phyloP scores from a whole-genome alignment of 129 eudicot genomes.

The Centrapalus pauciflorus region DNA sequence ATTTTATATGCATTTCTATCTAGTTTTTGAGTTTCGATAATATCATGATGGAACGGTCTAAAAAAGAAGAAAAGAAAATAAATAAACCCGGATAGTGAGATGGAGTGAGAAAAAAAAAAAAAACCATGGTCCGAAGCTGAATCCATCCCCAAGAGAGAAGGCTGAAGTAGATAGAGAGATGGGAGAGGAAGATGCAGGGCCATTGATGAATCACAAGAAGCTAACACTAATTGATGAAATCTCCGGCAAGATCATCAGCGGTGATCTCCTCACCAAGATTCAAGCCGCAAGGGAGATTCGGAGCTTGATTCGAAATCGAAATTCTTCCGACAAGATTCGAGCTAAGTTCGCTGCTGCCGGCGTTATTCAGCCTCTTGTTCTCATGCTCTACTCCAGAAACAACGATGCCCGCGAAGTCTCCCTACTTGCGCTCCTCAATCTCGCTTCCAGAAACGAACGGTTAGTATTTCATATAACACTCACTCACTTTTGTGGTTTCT shows the following conservation, averaged over 20 bases:
- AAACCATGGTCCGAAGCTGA: constrained; percentile 13
- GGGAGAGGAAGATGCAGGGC: constrained; percentile 36
- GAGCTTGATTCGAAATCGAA: constrained; percentile 50
- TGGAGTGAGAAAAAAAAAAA: constrained; percentile 15
- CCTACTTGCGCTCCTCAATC: constrained; percentile 75
- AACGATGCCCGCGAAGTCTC: constrained; percentile 60
- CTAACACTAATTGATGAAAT: constrained; percentile 47
- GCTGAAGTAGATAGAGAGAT: constrained; percentile 7
- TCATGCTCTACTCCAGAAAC: constrained; percentile 41
- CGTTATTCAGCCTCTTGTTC: constrained; percentile 64
- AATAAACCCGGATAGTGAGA: not conserved
- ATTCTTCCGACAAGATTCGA: constrained; percentile 45
- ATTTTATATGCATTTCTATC: too few species aligned
- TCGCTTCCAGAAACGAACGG: constrained; percentile 73
- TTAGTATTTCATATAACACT: constrained; percentile 17
- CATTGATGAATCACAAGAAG: constrained; percentile 30
- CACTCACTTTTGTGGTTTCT: not conserved
- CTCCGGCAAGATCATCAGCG: constrained; percentile 40
- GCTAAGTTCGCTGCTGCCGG: constrained; percentile 67
- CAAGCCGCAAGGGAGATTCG: constrained; percentile 72
- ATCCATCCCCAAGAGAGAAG: not conserved
- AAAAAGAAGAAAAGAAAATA: not conserved
- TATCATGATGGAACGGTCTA: too few species aligned
- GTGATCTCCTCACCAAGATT: constrained; percentile 55
- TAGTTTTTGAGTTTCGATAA: too few species aligned